Evolutionary conservation across 2,329 filamentous ascomycete genomes (phyloP), one percentile per base, ranked within the genome.

Genomic region (Aspergillus felis): DNA sequence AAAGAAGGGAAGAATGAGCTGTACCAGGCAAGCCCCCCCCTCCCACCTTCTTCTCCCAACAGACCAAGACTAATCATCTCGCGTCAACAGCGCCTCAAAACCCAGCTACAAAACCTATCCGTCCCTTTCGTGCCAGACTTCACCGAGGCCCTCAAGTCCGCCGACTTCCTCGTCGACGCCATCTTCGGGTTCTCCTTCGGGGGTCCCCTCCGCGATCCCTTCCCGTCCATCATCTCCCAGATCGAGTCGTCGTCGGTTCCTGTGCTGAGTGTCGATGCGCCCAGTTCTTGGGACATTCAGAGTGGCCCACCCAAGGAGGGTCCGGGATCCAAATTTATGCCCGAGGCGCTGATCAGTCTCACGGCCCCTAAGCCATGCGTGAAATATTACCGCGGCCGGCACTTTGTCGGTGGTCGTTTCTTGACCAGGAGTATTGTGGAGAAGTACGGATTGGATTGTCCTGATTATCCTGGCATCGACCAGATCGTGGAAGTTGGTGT

Each of bases 181-280:
- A 91, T 99, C 61, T 99, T 99, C 71, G 92, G 90, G 7, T 99
- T 99, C 78, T 94, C 89, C 59, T 99, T 99, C 78, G 88, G 87
- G 1, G 93, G 92, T 6, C 88, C 94, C 63, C 88, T 99, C 54
- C 87, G 94, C n/a, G 91, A 96, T 63, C 94, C 94, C 1, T 99
- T 97, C 70, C 87, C 88, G 0, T 81, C 82, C 0, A 89, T 97
- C 14, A 95, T 99, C 65, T 79, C 83, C 59, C 86, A 89, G 7
- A 81, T 99, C 41, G 85, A 91, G 64, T 81, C 87, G 46, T 88
- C 89, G 4, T 82, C 82, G 27, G 69, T 94, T 7, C 90, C 92
- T 0, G 89, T 97, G 0, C 87, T 94, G 2, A 89, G 91, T 2
- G 90, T 99, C 24, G 94, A 99, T 76, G 92, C 91, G 6, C 94